phyloP scores from a whole-genome alignment of 106 monocot genomes.

The Vanilla planifolia region DNA sequence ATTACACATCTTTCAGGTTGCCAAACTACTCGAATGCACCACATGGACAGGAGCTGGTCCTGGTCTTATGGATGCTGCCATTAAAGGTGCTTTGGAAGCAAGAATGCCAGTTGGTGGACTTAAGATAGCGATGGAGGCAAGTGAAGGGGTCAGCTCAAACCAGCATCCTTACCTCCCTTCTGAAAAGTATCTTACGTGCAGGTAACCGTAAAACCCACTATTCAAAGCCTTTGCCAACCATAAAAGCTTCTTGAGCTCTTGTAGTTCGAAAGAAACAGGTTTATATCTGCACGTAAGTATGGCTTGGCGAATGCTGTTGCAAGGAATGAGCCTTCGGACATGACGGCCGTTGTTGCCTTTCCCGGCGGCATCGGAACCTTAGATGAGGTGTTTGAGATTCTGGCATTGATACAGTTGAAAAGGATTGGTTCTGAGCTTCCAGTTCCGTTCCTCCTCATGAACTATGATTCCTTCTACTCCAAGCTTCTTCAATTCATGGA shows the following conservation, averaged over 20 bases:
- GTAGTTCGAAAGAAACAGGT: constrained; percentile 33
- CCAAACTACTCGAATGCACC: constrained; percentile 74
- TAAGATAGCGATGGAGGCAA: constrained; percentile 76
- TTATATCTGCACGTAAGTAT: constrained; percentile 92
- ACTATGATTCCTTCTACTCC: constrained; percentile 83
- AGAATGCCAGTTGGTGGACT: constrained; percentile 84
- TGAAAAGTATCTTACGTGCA: constrained; percentile 82
- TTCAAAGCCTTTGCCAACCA: not conserved
- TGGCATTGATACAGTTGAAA: constrained; percentile 73
- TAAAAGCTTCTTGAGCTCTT: too few species aligned
- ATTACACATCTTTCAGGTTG: constrained; percentile 25
- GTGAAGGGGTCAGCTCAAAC: constrained; percentile 81
- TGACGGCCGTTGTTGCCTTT: constrained; percentile 75
- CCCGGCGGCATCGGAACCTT: constrained; percentile 90
- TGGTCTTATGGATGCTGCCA: constrained; percentile 93
- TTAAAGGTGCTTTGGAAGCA: constrained; percentile 66
- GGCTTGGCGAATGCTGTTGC: constrained; percentile 82
- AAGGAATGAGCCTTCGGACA: constrained; percentile 47
- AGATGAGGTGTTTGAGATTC: constrained; percentile 89
- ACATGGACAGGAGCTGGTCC: constrained; percentile 95
- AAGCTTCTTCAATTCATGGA: constrained; percentile 73
- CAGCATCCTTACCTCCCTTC: constrained; percentile 80
- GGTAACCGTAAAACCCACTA: constrained; percentile 24
- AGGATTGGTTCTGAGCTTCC: constrained; percentile 75
- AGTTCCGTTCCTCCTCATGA: constrained; percentile 80